phyloP scores from a whole-genome alignment of 495 filamentous ascomycete genomes.

The Penicillium paradoxum region DNA sequence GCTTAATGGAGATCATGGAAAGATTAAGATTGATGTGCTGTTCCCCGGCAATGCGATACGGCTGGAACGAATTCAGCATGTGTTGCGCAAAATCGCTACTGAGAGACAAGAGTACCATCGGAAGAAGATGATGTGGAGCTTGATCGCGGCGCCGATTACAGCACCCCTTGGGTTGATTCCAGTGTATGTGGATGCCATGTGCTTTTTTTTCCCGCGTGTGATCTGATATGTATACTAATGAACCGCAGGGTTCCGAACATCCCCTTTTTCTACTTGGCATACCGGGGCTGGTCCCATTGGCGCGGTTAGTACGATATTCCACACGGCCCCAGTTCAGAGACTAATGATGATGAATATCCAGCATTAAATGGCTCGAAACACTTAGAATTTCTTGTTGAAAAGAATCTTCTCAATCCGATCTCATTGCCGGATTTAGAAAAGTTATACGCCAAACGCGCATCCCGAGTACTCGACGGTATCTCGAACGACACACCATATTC shows the following conservation, averaged over 20 bases:
- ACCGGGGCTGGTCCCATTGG: conserved; percentile 71
- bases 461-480: conserved; percentile 19
- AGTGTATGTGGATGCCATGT: conserved; percentile 54
- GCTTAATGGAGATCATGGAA: conserved; percentile 57
- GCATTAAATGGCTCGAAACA: conserved; percentile 83
- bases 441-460: conserved; percentile 57
- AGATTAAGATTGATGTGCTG: conserved; percentile 66
- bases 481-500: conserved; percentile 22
- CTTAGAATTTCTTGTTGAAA: conserved; percentile 70
- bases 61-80: conserved; percentile 50
- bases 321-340: not conserved
- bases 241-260: conserved; percentile 74
- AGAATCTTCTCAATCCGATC: conserved; percentile 57
- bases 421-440: conserved; percentile 64
- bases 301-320: conserved; percentile 40
- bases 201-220: not conserved
- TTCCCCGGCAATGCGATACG: conserved; percentile 70
- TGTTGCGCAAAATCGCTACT: conserved; percentile 62
- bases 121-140: conserved; percentile 70
- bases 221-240: conserved; percentile 8
- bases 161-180: conserved; percentile 78
- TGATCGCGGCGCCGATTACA: conserved; percentile 78
- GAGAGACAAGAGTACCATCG: conserved; percentile 75
- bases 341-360: conserved; percentile 12
- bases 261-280: conserved; percentile 95